Base-by-base conservation (phyloP, 768 basidiomycete species). In the Sporobolomyces roseus region DNA sequence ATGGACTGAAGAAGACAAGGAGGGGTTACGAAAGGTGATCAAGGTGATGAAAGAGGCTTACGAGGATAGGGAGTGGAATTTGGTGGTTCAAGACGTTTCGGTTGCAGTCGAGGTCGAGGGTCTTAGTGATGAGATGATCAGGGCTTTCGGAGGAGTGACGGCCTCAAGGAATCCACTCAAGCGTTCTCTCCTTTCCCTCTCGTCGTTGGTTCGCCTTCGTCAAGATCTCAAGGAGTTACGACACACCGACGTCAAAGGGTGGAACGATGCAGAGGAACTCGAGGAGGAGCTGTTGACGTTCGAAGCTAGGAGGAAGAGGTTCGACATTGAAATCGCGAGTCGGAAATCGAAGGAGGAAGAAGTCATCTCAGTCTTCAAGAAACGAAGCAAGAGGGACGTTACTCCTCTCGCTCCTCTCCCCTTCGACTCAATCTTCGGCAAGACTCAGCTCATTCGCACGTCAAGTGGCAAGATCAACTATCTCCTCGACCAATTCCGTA, bases 191-290 rank as follows among this genome's bases (percentile, higher is more conserved):
- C 27, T 73, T 3, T 51, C 72, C 21, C 41, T 50, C 23, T 21
- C 33, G 10, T 41, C 61, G 25, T 61, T 73, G 41, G 65, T 70
- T 27, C 65, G 64, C 6, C 33, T 73, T 4, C 56, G 60, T 2
- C 49, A 58, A 38, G 45, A 70, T 58, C 30, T 73, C 1, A 48
- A 61, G 17, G 65, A 66, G 25, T 49, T 73, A 1, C 61, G 51
- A 10, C 62, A 45, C 43, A 27, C 16, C 3, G 68, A 66, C n/a
- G 48, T 67, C 43, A 58, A 52, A 19, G 59, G 5, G 27, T 73
- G 65, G 65, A 46, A 48, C n/a, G 72, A 73, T 49, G 72, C 67
- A 49, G 72, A 73, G 17, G 72, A 73, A 21, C 63, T 73, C 7
- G 16, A 51, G n/a, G 72, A 73, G 54, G 72, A 73, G 46, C 23